These are phyloP conservation scores for Neotropicomus parvogracilis DNA, from an alignment of 1,284 basidiomycete genomes.

Conservation along the genomic window DNA sequence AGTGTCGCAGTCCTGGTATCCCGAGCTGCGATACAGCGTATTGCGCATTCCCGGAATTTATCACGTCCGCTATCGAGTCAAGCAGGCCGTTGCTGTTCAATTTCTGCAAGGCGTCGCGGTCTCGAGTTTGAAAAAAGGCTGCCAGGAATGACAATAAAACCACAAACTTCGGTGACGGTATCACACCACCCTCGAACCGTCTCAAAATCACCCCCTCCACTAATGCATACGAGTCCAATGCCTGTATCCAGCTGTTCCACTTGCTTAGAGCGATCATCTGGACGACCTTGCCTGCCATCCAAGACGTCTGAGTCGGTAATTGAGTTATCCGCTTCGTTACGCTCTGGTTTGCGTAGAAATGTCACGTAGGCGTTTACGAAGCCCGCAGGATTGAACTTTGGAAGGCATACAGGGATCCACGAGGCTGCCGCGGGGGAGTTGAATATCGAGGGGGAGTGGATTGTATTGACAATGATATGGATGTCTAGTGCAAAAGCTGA, in stretches of 20 bases:
- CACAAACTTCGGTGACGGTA: constrained; percentile 55
- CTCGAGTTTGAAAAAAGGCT: neutral
- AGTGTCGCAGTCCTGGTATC: constrained; percentile 88
- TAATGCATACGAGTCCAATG: constrained; percentile 64
- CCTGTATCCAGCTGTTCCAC: constrained; percentile 33
- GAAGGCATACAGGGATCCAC: constrained; percentile 95
- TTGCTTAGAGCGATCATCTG: constrained; percentile 3
- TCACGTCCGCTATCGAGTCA: constrained; percentile 44
- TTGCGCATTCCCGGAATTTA: constrained; percentile 49
- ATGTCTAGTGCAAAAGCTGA: constrained; percentile 52
- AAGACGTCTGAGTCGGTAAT: constrained; percentile 1
- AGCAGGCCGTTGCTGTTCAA: constrained; percentile 59
- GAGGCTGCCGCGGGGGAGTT: constrained; percentile 76
- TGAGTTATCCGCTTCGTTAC: constrained; percentile 27
- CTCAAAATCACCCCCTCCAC: constrained; percentile 67
- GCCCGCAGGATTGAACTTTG: constrained; percentile 87
- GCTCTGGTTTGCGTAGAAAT: constrained; percentile 49
- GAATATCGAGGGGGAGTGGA: constrained; percentile 64
- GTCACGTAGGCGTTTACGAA: constrained; percentile 93
- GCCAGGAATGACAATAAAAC: neutral
- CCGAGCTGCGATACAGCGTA: constrained; percentile 71
- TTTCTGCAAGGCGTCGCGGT: constrained; percentile 41
- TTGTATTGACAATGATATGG: constrained; percentile 82
- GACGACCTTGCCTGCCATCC: constrained; percentile 3
- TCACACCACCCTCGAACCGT: constrained; percentile 69